phyloP scores from a whole-genome alignment of 371 early-diverging fungal species.

The Mucor piriformis region DNA sequence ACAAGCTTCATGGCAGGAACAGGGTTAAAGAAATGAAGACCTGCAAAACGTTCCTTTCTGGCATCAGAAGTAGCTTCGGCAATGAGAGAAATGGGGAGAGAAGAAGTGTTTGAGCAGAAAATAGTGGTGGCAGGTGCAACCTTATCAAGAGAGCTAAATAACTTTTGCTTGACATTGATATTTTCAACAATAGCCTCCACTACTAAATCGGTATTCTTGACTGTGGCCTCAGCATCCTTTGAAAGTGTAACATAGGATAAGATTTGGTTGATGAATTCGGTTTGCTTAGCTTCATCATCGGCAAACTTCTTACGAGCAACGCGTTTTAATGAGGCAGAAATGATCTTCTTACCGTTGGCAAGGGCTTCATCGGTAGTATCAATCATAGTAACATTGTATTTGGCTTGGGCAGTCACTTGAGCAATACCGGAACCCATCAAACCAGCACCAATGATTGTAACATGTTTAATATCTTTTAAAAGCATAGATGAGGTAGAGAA shows the following conservation, averaged over 20 bases:
- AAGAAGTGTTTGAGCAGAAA: slow-evolving; percentile 92
- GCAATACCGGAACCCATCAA: slow-evolving; percentile 96
- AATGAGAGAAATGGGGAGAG: slow-evolving; percentile 83
- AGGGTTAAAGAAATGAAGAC: slow-evolving; percentile 97
- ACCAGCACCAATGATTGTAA: slow-evolving; percentile 81
- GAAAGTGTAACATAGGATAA: slow-evolving; percentile 65
- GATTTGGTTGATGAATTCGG: slow-evolving; percentile 66
- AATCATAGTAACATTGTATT: slow-evolving; percentile 86
- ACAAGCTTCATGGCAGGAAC: slow-evolving; percentile 98
- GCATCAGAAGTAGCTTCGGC: slow-evolving; percentile 64
- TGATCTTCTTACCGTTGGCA: slow-evolving; percentile 80
- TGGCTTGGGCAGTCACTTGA: slow-evolving; percentile 89
- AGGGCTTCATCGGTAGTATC: slow-evolving; percentile 77
- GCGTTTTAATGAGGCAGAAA: slow-evolving; percentile 77
- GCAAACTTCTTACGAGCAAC: slow-evolving; percentile 89
- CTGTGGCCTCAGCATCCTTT: slow-evolving; percentile 64
- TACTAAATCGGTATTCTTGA: slow-evolving; percentile 69
- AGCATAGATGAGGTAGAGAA: slow-evolving; percentile 29
- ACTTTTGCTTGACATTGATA: slow-evolving; percentile 78
- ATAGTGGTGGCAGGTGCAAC: slow-evolving; percentile 76
- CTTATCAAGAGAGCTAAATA: slow-evolving; percentile 75
- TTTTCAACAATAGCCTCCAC: slow-evolving; percentile 97
- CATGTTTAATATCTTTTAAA: slow-evolving; percentile 52
- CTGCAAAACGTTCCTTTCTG: slow-evolving; percentile 72
- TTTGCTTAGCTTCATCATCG: slow-evolving; percentile 67